These are phyloP conservation scores for Aureococcus anophagefferens DNA, from an alignment of 108 stramenopile genomes.

Conservation along the genomic window DNA sequence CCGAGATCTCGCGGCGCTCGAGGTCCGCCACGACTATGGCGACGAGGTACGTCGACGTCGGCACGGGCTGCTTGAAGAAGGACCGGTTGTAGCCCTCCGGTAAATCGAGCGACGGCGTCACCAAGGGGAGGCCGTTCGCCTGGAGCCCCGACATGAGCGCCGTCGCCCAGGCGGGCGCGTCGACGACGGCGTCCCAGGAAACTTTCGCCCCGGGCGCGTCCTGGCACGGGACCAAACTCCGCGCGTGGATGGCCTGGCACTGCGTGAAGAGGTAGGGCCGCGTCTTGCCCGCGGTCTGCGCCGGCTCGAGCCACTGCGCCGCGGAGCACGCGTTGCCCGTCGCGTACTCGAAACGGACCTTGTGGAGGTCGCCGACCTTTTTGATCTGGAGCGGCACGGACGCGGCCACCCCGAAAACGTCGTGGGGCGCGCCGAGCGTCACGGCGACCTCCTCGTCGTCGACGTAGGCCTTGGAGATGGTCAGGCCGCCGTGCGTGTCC, in stretches of 20 bases:
- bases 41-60: constrained; percentile 83
- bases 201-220: constrained; percentile 75
- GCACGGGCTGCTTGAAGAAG: constrained; percentile 72
- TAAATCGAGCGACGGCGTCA: background rate
- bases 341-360: constrained; percentile 59
- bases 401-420: background rate
- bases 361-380: background rate
- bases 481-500: constrained; percentile 51
- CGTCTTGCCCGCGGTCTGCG: constrained; percentile 79
- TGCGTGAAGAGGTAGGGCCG: constrained; percentile 94
- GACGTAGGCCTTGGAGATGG: constrained; percentile 38
- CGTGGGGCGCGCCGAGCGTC: constrained; percentile 23
- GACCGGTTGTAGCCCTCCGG: constrained; percentile 33
- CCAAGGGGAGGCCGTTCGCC: background rate
- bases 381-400: constrained; percentile 20
- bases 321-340: constrained; percentile 65
- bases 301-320: constrained; percentile 82
- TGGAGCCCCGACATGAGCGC: constrained; percentile 83
- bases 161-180: constrained; percentile 77
- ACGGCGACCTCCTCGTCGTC: constrained; percentile 38
- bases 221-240: constrained; percentile 85
- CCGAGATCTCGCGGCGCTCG: constrained; percentile 55
- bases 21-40: constrained; percentile 86
- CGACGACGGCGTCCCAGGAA: constrained; percentile 72
- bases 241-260: constrained; percentile 86